Conservation (phyloP, 345 rosid species). For the Lepidium sativum region DNA sequence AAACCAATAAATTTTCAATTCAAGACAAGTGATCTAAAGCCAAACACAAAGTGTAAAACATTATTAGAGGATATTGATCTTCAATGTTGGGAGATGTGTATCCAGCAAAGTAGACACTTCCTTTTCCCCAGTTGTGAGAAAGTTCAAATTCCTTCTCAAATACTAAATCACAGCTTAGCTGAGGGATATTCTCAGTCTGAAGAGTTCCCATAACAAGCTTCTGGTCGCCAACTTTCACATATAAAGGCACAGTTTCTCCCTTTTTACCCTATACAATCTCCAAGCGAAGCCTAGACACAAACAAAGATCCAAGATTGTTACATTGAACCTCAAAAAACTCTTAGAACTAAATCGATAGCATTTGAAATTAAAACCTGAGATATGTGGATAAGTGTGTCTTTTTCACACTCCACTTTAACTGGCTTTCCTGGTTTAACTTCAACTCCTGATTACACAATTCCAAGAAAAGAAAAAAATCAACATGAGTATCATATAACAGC, state of each 20-base stretch:
- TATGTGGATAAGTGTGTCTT: conserved; percentile 29
- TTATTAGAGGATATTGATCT: conserved; percentile 7
- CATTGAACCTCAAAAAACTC: neutral
- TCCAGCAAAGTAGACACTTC: conserved; percentile 56
- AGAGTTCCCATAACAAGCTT: conserved; percentile 57
- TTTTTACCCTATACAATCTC: conserved; percentile 43
- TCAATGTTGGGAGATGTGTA: conserved; percentile 29
- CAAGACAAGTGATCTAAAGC: neutral
- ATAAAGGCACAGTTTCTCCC: conserved; percentile 37
- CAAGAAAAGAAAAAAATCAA: neutral
- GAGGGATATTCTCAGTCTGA: conserved; percentile 38
- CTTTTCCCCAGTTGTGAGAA: conserved; percentile 68
- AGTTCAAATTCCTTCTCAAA: conserved; percentile 73
- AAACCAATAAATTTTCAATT: neutral
- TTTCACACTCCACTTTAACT: conserved; percentile 29
- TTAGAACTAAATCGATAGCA: neutral
- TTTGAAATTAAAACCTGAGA: conserved; percentile 38
- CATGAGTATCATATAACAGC: neutral
- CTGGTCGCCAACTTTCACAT: conserved; percentile 39
- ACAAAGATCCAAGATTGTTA: neutral
- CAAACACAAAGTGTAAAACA: neutral
- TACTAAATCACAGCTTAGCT: conserved; percentile 49
- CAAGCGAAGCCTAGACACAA: conserved; percentile 51
- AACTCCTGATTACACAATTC: conserved; percentile 32
- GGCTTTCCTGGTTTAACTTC: conserved; percentile 55